Base-by-base conservation (phyloP, 495 filamentous ascomycete species). In the Wilcoxina mikolae region DNA sequence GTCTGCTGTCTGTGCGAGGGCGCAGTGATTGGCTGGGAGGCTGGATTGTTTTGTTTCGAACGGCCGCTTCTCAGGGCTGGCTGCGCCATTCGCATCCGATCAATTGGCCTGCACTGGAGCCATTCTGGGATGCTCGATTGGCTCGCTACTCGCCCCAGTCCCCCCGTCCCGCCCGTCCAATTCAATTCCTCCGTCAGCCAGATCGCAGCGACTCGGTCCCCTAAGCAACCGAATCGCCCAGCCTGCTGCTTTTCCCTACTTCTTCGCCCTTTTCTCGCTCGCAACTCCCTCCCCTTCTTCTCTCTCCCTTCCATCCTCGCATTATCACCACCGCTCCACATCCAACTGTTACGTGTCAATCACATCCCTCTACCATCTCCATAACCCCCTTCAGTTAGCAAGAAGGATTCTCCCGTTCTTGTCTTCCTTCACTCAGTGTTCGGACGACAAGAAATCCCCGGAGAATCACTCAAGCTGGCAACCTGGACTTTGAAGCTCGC, bases 401-500 rank as follows among this genome's bases (percentile, higher is more conserved):
- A 53, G 54, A 56, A 63, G 55, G 45, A 64, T 64, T 64, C 57
- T 56, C 61, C 61, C 58, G 47, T 64, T 64, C 61, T 64, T 64
- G 56, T 64, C 61, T 55, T 59, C 58, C 55, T 65, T 60, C 60
- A 50, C 28, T 24, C 22, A 51, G 53, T 55, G 53, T 55, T 56
- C 59, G 61, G 54, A 60, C 60, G 61, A 60, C 61, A 63, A 59
- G 61, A 64, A 63, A 56, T 31, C 50, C 53, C 51, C 27, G 60
- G 48, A 58, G 55, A 64, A 54, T 64, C 60, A 60, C 56, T 64
- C 63, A 81, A 77, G 79, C 81, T 79, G 90, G 74, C 87, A 96
- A 90, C 75, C 90, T 96, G 89, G 90, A 95, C 83, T 95, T 94
- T 87, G 89, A 95, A 84, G 88, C 89, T 76, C 84, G 87, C 72